Evolutionary conservation across 1,139 yeast genomes (phyloP).

Genomic region (Scheffersomyces stambukii): DNA sequence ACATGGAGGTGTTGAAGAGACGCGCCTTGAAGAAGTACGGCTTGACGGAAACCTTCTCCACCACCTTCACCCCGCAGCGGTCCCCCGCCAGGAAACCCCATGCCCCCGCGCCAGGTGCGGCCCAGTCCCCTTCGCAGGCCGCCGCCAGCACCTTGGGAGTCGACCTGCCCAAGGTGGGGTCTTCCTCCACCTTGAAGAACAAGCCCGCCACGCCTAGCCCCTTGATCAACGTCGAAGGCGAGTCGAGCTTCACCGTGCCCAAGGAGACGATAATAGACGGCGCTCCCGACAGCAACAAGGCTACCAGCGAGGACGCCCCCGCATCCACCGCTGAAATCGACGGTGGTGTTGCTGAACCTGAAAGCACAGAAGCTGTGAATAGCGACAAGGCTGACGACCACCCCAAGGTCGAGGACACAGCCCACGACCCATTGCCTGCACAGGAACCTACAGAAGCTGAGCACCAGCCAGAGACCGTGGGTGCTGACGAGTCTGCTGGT

Average conservation of each 20-base stretch:
- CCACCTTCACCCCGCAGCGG: constrained; percentile 39
- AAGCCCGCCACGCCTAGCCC: constrained; percentile 16
- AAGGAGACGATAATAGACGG: constrained; percentile 42
- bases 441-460: too few species aligned
- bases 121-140: neutral
- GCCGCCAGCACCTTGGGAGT: constrained; percentile 7
- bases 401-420: constrained; percentile 2
- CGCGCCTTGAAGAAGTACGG: constrained; percentile 46
- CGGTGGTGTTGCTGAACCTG: neutral
- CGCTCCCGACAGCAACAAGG: neutral
- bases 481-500: too few species aligned
- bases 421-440: too few species aligned
- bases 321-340: neutral
- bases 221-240: constrained; percentile 28
- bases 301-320: neutral
- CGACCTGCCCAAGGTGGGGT: constrained; percentile 9
- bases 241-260: constrained; percentile 26
- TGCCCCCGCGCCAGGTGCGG: neutral
- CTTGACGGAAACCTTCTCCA: constrained; percentile 32
- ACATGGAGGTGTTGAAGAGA: constrained; percentile 50
- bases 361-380: constrained; percentile 6
- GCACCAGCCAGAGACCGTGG: constrained; percentile 6
- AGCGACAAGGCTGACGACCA: constrained; percentile 1
- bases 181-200: constrained; percentile 8
- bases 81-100: constrained; percentile 7